Conservation (phyloP, 371 early-diverging fungal species). For the Parasitella parasitica region DNA sequence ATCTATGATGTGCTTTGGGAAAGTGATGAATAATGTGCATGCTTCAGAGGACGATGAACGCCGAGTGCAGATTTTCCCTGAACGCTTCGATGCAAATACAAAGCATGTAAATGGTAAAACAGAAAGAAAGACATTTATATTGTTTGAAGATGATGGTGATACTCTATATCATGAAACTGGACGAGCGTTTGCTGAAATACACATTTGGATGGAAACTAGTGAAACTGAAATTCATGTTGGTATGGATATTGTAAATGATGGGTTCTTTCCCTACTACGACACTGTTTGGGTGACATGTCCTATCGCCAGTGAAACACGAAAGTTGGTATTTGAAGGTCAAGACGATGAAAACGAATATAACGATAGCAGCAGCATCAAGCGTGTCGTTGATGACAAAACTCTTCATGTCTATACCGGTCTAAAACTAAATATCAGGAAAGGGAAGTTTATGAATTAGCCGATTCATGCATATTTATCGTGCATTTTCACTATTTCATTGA, state of each 20-base stretch:
- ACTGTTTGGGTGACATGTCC: slow-evolving; percentile 45
- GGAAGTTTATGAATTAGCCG: too few species aligned
- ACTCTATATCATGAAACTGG: slow-evolving; percentile 38
- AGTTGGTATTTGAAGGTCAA: slow-evolving; percentile 26
- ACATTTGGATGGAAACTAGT: slow-evolving; percentile 28
- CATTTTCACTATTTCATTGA: too few species aligned
- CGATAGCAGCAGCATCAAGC: background rate
- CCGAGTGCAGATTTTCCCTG: slow-evolving; percentile 39
- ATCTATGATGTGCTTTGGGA: slow-evolving; percentile 31
- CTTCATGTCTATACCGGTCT: slow-evolving; percentile 16
- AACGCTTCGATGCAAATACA: background rate
- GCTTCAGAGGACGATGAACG: slow-evolving; percentile 31
- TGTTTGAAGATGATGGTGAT: slow-evolving; percentile 47
- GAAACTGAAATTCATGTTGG: slow-evolving; percentile 32
- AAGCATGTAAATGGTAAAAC: background rate
- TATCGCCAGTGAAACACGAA: slow-evolving; percentile 38
- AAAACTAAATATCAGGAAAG: background rate
- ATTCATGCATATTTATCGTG: too few species aligned
- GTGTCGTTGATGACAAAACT: slow-evolving; percentile 21
- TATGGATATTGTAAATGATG: slow-evolving; percentile 29
- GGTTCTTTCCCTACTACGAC: slow-evolving; percentile 41
- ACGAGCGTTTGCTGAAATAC: slow-evolving; percentile 32
- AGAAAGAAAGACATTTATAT: slow-evolving; percentile 14
- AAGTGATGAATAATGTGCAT: slow-evolving; percentile 34
- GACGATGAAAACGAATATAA: background rate